These are phyloP conservation scores for Athelia psychrophila DNA, from an alignment of 1,284 basidiomycete species.

Conservation along the genomic window DNA sequence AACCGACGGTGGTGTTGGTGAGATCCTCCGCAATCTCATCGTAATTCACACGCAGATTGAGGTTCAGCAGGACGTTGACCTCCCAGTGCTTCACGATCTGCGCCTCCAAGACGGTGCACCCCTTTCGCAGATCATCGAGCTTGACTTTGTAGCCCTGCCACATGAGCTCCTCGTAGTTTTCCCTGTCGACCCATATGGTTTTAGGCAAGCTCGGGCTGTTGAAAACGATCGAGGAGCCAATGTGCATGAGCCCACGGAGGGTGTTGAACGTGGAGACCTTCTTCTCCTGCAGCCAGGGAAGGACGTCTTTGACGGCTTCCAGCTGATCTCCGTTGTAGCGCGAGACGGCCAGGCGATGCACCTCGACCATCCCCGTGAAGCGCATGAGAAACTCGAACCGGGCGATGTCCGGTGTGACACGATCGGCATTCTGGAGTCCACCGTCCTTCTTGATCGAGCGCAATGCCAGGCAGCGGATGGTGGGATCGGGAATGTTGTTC, in stretches of 20 bases:
- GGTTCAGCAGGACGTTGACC: too few species aligned
- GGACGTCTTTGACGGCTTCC: background rate
- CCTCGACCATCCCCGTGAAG: constrained; percentile 12
- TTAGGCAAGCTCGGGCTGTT: constrained; percentile 12
- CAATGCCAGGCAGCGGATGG: constrained; percentile 15
- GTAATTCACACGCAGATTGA: constrained; percentile 9
- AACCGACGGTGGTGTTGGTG: constrained; percentile 8
- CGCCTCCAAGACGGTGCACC: constrained; percentile 13
- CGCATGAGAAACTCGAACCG: constrained; percentile 19
- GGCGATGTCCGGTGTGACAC: constrained; percentile 15
- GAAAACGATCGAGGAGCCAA: constrained; percentile 15
- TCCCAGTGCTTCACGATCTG: constrained; percentile 2
- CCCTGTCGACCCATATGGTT: constrained; percentile 22
- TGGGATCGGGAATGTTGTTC: constrained; percentile 17
- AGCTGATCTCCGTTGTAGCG: background rate
- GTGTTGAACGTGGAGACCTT: constrained; percentile 16
- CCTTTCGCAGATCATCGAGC: constrained; percentile 6
- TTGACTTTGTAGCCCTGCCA: constrained; percentile 17
- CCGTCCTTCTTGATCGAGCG: constrained; percentile 15
- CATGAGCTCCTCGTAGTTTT: constrained; percentile 8
- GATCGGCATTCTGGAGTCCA: constrained; percentile 11
- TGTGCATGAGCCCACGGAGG: constrained; percentile 18
- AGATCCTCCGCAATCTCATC: constrained; percentile 16
- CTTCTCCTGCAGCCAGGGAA: constrained; percentile 18
- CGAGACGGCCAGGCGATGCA: constrained; percentile 3